These are phyloP conservation scores for Amphicarpaea edgeworthii DNA, from an alignment of 306 rosid species.

Conservation along the genomic window DNA sequence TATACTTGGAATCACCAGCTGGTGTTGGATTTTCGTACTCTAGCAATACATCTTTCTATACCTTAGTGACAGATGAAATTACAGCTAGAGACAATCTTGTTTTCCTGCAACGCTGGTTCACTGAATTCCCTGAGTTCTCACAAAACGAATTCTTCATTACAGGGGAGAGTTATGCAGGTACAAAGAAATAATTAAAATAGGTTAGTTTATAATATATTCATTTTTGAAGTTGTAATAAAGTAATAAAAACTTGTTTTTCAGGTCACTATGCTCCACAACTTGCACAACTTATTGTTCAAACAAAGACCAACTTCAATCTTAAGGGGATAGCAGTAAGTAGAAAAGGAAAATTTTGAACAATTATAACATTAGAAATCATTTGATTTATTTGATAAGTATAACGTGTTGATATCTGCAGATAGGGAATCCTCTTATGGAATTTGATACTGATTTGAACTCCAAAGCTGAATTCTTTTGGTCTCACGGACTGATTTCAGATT, in stretches of 20 bases:
- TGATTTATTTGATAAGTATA: not conserved
- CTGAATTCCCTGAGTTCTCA: conserved; percentile 58
- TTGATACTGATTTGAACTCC: conserved; percentile 64
- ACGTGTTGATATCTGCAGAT: conserved; percentile 48
- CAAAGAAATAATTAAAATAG: not conserved
- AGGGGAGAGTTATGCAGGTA: conserved; percentile 80
- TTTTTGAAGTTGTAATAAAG: not conserved
- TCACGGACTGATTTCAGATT: conserved; percentile 66
- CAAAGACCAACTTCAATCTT: conserved; percentile 54
- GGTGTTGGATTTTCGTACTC: conserved; percentile 88
- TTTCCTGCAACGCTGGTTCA: conserved; percentile 65
- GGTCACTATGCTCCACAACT: conserved; percentile 85
- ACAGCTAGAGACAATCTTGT: conserved; percentile 71
- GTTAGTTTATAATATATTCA: not conserved
- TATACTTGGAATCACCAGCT: conserved; percentile 73
- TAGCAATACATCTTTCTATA: conserved; percentile 57
- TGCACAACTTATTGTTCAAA: conserved; percentile 60
- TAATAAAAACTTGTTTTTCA: conserved; percentile 26
- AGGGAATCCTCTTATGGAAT: conserved; percentile 74
- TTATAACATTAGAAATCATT: not conserved
- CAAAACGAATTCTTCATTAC: conserved; percentile 60
- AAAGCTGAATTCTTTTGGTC: conserved; percentile 62
- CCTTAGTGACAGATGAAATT: conserved; percentile 49
- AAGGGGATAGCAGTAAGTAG: conserved; percentile 74
- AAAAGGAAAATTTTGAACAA: not conserved